A percentile compares a stretch with the other conserved stretches of the same genome.
These are phyloP conservation scores for Dorcoceras hygrometricum DNA, from an alignment of 257 asterid species.

Conservation along the genomic window DNA sequence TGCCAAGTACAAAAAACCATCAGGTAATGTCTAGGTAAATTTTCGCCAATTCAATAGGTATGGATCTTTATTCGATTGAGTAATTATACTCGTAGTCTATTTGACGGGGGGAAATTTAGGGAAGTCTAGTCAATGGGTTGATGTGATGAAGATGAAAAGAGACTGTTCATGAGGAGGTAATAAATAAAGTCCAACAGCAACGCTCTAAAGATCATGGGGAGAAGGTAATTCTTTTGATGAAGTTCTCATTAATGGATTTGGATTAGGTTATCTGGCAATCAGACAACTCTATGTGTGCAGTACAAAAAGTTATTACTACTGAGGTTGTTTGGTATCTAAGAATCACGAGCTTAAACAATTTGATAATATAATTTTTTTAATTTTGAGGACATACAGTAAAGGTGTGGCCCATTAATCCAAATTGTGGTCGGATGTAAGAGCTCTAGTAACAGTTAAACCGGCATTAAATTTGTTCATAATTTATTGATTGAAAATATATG, in stretches of 20 bases:
- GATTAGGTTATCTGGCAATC: not conserved
- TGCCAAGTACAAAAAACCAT: slow-evolving; percentile 64
- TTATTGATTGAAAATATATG: no score
- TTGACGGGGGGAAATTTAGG: slow-evolving; percentile 36
- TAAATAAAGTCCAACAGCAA: slow-evolving; percentile 70
- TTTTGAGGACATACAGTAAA: not conserved
- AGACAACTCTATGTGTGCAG: not conserved
- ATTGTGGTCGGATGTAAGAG: not conserved
- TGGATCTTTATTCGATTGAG: not conserved
- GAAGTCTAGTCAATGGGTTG: slow-evolving; percentile 57
- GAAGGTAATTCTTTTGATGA: slow-evolving; percentile 42
- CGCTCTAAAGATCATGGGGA: slow-evolving; percentile 39
- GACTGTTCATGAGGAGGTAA: slow-evolving; percentile 88
- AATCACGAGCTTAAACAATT: no score
- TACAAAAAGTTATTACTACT: no score
- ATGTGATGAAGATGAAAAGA: slow-evolving; percentile 92
- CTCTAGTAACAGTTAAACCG: no score
- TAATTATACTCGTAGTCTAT: slow-evolving; percentile 10
- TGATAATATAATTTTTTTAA: no score
- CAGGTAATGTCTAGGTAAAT: slow-evolving; percentile 38
- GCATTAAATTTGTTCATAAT: no score
- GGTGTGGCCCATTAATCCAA: not conserved
- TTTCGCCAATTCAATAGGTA: slow-evolving; percentile 10
- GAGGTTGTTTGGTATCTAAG: not conserved
- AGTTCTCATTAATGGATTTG: not conserved